These are phyloP conservation scores for Cyberlindnera galapagoensis DNA, from an alignment of 805 yeast genomes.

Conservation along the genomic window DNA sequence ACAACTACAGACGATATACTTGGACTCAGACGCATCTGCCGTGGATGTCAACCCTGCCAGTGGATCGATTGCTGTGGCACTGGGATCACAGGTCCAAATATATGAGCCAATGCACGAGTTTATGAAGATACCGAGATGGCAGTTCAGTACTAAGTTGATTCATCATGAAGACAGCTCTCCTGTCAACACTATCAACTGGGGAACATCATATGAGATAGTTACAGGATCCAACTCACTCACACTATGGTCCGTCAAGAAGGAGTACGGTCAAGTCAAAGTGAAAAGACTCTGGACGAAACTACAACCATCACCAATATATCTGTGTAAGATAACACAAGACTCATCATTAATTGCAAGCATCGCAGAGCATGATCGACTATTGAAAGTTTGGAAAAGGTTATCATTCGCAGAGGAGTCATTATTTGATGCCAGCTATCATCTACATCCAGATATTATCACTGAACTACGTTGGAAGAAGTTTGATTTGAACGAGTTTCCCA, in stretches of 20 bases:
- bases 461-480: constrained; percentile 51
- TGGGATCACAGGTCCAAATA: constrained; percentile 36
- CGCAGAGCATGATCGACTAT: constrained; percentile 55
- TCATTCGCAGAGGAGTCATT: constrained; percentile 57
- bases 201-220: constrained; percentile 46
- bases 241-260: constrained; percentile 44
- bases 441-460: constrained; percentile 56
- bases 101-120: constrained; percentile 50
- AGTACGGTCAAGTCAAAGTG: constrained; percentile 35
- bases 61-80: constrained; percentile 57
- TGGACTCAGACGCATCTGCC: constrained; percentile 58
- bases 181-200: constrained; percentile 49
- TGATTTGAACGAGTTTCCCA: constrained; percentile 19
- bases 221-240: constrained; percentile 52
- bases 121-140: constrained; percentile 42
- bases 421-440: constrained; percentile 63
- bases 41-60: constrained; percentile 55
- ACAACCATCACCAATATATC: constrained; percentile 57
- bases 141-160: constrained; percentile 25
- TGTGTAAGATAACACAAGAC: constrained; percentile 57
- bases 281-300: constrained; percentile 31
- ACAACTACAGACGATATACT: constrained; percentile 70
- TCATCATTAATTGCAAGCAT: constrained; percentile 60
- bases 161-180: constrained; percentile 26
- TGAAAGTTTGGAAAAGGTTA: constrained; percentile 74